Evolutionary conservation across 2,329 filamentous ascomycete genomes (phyloP), one percentile per base, ranked within the genome.

Genomic region (Trichoderma pleuroti): DNA sequence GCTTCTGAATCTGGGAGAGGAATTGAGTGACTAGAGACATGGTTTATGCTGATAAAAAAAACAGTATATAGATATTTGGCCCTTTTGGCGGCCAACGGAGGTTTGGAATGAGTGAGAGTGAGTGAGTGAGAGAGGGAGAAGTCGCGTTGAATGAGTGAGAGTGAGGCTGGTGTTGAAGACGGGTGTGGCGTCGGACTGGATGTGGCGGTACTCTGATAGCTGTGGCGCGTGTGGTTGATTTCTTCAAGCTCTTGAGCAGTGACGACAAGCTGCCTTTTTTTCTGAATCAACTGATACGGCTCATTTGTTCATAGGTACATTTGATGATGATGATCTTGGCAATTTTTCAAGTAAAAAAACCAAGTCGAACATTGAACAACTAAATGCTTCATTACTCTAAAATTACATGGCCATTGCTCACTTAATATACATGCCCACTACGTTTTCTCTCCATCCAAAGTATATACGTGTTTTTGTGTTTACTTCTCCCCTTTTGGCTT

Each of bases 21-120:
- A 94, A 96, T 74, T 91, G 85, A 74, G 89, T 84, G 26, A 92
- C 82, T 56, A 92, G 86, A 46, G 90, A 85, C 81, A 92, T 93
- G 63, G 74, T 68, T 52, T 76, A 24, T 21, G 34, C 1, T 24
- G 32, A 42, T 24, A 24, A 57, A 6, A 39, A 18, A 18, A 39
- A 60, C 6, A 18, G 0, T 16, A 39, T 18, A n/a, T 24, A 16
- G 46, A 46, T 24, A 39, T 49, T 36, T 16, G 39, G 24, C 7
- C 66, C n/a, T 49, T 49, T 36, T 61, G 39, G 56, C 12, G 66
- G 28, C 32, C 56, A 52, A 32, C 21, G 21, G 68, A 21, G 52
- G 2, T 42, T 30, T 34, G 28, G 57, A 34, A 56, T 66, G 6
- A 30, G 9, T 39, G 64, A 66, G 30, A 49, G 56, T 70, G 71